Base-by-base conservation (phyloP, 768 basidiomycete genomes). In the Lactarius tabidus region DNA sequence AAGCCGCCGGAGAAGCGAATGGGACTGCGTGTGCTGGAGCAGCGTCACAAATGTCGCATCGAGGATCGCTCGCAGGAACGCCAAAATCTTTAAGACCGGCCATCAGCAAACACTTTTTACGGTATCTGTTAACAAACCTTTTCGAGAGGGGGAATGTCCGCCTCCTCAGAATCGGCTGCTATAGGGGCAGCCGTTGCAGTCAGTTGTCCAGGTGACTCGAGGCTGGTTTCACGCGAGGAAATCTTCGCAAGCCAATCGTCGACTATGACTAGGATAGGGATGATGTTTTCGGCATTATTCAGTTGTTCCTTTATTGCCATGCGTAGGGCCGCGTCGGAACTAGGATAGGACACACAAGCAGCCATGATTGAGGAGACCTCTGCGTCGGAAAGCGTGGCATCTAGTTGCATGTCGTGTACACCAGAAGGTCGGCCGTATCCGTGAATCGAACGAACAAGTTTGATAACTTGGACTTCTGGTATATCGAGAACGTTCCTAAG, bases 1-100 rank as follows among this genome's bases (percentile, higher is more conserved):
- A 36, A 90, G 75, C 10, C 72, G 74, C 31, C 76, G 79, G 26
- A 93, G 77, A 29, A 85, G 68, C 28, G 71, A 69, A 69, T 90
- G 84, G 6, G 87, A 80, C 0, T 86, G 85, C 17, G 81, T 74
- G 70, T 91, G 80, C 65, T 88, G 85, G 15, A 93, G 77, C 26
- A 93, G 78, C 1, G 80, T 75, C 54, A 92, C 79, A 72, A 90
- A 90, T 15, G 84, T 86, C 0, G 90, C 81, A 73, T 93, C 91
- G 31, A 93, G 79, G 61, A 91, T 72, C 6, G 79, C 77, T 75
- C 89, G 86, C 9, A 88, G 71, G 77, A 92, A 88, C 0, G 73
- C 67, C 28, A 87, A 73, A 59, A 86, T 75, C 88, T 90, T 71
- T 18, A 29, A n/a, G 41, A 26, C 39, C 23, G 36, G n/a, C 26